A percentile compares a stretch with the other conserved stretches of the same genome.
These are phyloP conservation scores for Populus tremula DNA, from an alignment of 345 rosid genomes.

Conservation along the genomic window DNA sequence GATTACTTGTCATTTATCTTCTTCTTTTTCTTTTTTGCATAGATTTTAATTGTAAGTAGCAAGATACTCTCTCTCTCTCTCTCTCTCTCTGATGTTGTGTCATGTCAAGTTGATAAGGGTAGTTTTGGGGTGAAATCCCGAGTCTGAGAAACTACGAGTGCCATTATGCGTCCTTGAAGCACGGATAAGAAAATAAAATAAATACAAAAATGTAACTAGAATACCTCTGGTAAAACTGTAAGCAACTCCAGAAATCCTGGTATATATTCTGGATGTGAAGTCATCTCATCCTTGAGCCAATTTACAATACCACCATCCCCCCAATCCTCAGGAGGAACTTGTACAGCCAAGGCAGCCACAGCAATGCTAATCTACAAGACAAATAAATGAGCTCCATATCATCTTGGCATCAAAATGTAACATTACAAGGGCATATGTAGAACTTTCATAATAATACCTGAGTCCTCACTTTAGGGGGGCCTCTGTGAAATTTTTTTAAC, in stretches of 20 bases:
- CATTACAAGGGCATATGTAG: background rate
- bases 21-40: background rate
- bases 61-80: background rate
- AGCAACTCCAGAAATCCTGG: slow-evolving; percentile 98
- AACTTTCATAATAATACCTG: slow-evolving; percentile 54
- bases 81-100: background rate
- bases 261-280: slow-evolving; percentile 79
- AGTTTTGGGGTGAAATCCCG: background rate
- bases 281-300: slow-evolving; percentile 96
- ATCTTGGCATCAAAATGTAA: slow-evolving; percentile 9
- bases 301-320: slow-evolving; percentile 88
- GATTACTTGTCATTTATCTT: background rate
- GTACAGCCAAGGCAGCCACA: slow-evolving; percentile 98
- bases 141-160: background rate
- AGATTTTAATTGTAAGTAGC: background rate
- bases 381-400: slow-evolving; percentile 19
- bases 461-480: slow-evolving; percentile 96
- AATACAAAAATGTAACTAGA: background rate
- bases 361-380: slow-evolving; percentile 91
- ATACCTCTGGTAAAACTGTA: slow-evolving; percentile 95
- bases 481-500: slow-evolving; percentile 86
- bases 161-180: background rate
- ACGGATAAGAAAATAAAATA: background rate
- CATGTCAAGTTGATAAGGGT: background rate
- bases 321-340: slow-evolving; percentile 94